A percentile compares a stretch with the other conserved stretches of the same genome.
These are phyloP conservation scores for Lizonia empirigonia DNA, from an alignment of 2,329 filamentous ascomycete species.

Conservation along the genomic window DNA sequence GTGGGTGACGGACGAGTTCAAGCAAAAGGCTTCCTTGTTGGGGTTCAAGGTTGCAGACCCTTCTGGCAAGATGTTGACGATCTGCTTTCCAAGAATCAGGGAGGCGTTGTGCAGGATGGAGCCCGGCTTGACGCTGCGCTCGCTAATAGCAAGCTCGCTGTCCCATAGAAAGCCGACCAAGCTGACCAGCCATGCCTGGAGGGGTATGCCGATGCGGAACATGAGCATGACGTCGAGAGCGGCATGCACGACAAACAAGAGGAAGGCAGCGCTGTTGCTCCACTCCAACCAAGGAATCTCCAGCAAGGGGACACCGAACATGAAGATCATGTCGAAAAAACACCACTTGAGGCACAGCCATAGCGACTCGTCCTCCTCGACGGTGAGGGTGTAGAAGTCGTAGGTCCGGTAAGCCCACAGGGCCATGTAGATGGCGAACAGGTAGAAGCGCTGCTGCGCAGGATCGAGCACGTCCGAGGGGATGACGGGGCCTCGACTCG, in stretches of 20 bases:
- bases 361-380: slow-evolving; percentile 85
- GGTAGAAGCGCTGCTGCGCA: slow-evolving; percentile 87
- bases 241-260: slow-evolving; percentile 73
- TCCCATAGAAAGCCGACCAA: slow-evolving; percentile 85
- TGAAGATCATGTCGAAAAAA: slow-evolving; percentile 80
- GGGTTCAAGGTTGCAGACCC: slow-evolving; percentile 91
- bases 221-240: slow-evolving; percentile 83
- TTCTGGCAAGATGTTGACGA: slow-evolving; percentile 96
- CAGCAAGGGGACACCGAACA: slow-evolving; percentile 84
- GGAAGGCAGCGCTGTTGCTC: slow-evolving; percentile 73
- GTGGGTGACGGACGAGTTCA: slow-evolving; percentile 66
- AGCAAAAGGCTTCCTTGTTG: slow-evolving; percentile 77
- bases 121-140: slow-evolving; percentile 85
- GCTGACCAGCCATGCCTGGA: slow-evolving; percentile 73
- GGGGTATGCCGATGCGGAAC: slow-evolving; percentile 85
- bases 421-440: slow-evolving; percentile 75
- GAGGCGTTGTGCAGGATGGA: slow-evolving; percentile 90
- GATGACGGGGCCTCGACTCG: slow-evolving; percentile 68
- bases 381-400: slow-evolving; percentile 78
- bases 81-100: slow-evolving; percentile 93
- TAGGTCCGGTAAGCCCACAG: slow-evolving; percentile 84
- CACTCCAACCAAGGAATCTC: slow-evolving; percentile 97
- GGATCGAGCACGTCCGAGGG: slow-evolving; percentile 83
- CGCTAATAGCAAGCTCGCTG: slow-evolving; percentile 90
- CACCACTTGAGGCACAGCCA: slow-evolving; percentile 95